Conservation (phyloP, 2,329 filamentous ascomycete species). For the Ambrosiella cleistominuta region DNA sequence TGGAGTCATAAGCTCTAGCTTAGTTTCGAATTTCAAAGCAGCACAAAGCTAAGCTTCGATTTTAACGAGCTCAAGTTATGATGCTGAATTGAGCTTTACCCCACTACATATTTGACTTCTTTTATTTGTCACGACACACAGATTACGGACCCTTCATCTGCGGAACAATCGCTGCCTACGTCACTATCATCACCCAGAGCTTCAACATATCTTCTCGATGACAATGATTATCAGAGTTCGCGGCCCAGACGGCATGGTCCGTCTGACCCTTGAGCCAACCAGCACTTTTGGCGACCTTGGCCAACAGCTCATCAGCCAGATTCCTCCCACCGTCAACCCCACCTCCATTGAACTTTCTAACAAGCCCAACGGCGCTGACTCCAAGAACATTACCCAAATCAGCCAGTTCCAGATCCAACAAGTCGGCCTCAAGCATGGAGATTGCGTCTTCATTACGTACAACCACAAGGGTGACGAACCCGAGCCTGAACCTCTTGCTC, state of each 20-base stretch:
- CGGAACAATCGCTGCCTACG: not conserved
- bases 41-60: no score
- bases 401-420: constrained; percentile 36
- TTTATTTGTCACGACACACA: not conserved
- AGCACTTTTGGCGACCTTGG: constrained; percentile 53
- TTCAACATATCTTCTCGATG: not conserved
- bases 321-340: constrained; percentile 45
- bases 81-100: not conserved
- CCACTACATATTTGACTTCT: not conserved
- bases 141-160: not conserved
- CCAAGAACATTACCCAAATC: constrained; percentile 41
- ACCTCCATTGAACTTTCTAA: constrained; percentile 45
- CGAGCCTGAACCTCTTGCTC: constrained; percentile 8
- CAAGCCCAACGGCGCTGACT: constrained; percentile 38
- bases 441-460: constrained; percentile 78
- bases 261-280: constrained; percentile 57
- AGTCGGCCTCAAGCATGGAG: constrained; percentile 59
- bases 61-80: not conserved
- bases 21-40: not conserved
- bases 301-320: constrained; percentile 34
- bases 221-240: constrained; percentile 71
- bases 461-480: constrained; percentile 29
- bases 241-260: constrained; percentile 82
- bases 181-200: not conserved
- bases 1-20: not conserved